Evolutionary conservation across 768 basidiomycete genomes (phyloP).

Genomic region (Naganishia antarctica): DNA sequence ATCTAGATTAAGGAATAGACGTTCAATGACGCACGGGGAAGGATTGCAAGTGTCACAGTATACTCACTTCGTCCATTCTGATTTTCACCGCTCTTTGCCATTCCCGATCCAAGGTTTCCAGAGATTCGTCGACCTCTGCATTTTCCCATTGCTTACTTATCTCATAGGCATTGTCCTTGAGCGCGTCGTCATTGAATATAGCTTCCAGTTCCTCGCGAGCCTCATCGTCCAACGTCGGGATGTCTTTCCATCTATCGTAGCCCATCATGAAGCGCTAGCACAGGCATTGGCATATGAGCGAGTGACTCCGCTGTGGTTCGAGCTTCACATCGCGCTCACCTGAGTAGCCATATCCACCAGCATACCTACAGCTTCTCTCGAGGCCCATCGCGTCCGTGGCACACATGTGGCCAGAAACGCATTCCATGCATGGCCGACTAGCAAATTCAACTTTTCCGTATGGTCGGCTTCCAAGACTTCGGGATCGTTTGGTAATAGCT

Average conservation of each 20-base stretch:
- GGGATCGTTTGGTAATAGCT: not conserved
- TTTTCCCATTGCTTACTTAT: not conserved
- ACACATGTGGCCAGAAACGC: conserved; percentile 1
- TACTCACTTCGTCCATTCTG: not conserved
- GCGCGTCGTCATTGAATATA: not conserved
- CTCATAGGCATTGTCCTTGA: not conserved
- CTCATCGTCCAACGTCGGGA: conserved; percentile 3
- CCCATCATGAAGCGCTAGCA: conserved; percentile 13
- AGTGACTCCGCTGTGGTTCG: too few species aligned
- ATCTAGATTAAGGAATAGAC: not conserved
- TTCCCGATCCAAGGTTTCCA: conserved; percentile 5
- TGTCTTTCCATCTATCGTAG: not conserved
- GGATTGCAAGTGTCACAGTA: too few species aligned
- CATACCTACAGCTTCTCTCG: conserved; percentile 6
- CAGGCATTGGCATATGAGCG: not conserved
- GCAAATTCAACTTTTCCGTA: not conserved
- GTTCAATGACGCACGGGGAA: too few species aligned
- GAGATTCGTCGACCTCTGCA: not conserved
- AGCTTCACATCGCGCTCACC: not conserved
- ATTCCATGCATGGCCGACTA: conserved; percentile 5
- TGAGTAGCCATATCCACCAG: conserved; percentile 14
- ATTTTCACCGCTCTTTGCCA: conserved; percentile 5
- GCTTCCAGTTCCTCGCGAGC: not conserved
- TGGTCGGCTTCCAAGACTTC: not conserved
- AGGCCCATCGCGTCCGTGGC: not conserved